phyloP scores from a whole-genome alignment of 306 rosid species.

The Prunus kanzakura region DNA sequence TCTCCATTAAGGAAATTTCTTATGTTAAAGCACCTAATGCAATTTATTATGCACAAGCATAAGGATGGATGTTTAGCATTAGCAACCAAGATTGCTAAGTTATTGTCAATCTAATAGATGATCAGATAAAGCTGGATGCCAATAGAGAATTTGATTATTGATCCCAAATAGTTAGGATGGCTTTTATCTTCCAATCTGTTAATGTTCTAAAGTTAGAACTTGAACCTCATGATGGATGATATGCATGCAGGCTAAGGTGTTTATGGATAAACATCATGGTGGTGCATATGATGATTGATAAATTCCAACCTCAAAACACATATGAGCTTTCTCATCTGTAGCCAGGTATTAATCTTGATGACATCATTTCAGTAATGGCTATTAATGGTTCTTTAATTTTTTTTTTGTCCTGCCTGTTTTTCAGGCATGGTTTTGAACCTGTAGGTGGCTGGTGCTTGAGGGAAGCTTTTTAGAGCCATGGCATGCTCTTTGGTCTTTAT shows the following conservation, averaged over 20 bases:
- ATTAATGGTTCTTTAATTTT: constrained; percentile 1
- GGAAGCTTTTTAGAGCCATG: constrained; percentile 30
- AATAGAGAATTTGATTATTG: not conserved
- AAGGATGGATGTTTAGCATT: not conserved
- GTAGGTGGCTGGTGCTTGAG: constrained; percentile 14
- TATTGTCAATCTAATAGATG: not conserved
- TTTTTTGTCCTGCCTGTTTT: constrained; percentile 19
- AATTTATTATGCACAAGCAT: not conserved
- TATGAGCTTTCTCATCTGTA: constrained; percentile 13
- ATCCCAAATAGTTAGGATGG: not conserved
- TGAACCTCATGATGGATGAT: constrained; percentile 18
- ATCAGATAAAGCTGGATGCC: not conserved
- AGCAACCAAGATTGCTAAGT: not conserved
- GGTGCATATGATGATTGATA: constrained; percentile 26
- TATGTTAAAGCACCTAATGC: not conserved
- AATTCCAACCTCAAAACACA: constrained; percentile 17
- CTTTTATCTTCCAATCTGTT: not conserved
- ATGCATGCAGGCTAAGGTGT: constrained; percentile 32
- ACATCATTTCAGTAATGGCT: constrained; percentile 12
- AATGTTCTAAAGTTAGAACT: constrained; percentile 16
- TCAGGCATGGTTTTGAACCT: constrained; percentile 32
- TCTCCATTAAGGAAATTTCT: not conserved
- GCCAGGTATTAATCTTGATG: constrained; percentile 33
- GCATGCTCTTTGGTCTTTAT: not conserved
- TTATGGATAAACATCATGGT: constrained; percentile 24